Evolutionary conservation across 2,329 filamentous ascomycete species (phyloP).

Genomic region (Elsinoe perseae): DNA sequence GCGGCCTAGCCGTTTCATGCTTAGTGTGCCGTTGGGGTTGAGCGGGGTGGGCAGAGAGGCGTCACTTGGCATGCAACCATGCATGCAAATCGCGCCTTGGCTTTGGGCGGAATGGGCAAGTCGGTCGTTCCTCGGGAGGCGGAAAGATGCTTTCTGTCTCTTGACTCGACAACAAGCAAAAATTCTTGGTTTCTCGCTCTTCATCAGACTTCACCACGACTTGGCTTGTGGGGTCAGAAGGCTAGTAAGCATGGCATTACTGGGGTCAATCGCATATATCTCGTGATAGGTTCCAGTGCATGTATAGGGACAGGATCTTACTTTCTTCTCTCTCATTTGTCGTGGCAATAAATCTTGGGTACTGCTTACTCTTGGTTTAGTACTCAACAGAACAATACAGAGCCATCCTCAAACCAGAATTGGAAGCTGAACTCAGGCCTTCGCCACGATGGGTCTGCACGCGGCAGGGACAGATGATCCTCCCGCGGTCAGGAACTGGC

Average conservation of each 20-base stretch:
- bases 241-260: neutral
- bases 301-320: neutral
- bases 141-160: neutral
- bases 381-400: too few species aligned
- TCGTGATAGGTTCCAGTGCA: neutral
- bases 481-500: constrained; percentile 60
- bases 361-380: too few species aligned
- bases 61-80: constrained; percentile 4
- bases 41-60: constrained; percentile 9
- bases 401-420: too few species aligned
- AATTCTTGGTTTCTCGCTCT: neutral
- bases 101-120: constrained; percentile 6
- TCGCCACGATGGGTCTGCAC: constrained; percentile 11
- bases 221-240: constrained; percentile 5
- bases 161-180: constrained; percentile 9
- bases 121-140: neutral
- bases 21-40: neutral
- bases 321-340: too few species aligned
- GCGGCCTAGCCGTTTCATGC: neutral
- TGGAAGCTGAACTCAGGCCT: too few species aligned
- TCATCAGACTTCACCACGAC: neutral
- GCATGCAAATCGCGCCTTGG: constrained; percentile 3
- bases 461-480: constrained; percentile 40
- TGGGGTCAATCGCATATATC: neutral
- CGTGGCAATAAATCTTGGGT: too few species aligned